Evolutionary conservation across 2,329 filamentous ascomycete genomes (phyloP), one percentile per base, ranked within the genome.

Genomic region (Sarocladium kiliense): DNA sequence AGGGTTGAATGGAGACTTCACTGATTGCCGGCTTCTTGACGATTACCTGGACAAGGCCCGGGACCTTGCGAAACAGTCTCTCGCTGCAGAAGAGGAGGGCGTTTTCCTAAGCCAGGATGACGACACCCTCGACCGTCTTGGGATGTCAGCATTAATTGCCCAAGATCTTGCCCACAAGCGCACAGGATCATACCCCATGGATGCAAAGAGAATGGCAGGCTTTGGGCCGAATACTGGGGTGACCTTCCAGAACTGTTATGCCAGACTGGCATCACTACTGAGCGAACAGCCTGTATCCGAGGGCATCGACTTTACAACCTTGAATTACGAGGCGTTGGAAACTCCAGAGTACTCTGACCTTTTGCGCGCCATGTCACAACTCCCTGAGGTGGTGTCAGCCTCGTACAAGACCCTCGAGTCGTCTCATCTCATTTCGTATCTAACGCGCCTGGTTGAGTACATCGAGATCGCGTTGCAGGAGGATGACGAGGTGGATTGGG

Each of bases 351-450:
- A 65, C n/a, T 53, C 61, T 2, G 64, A 66, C 27, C 47, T 66
- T 0, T 76, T 85, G 21, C 79, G 85, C 7, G 71, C 81, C 53
- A 71, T 89, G 45, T 75, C 84, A 0, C 79, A 84, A 56, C 89
- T 83, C 72, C 85, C 85, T 0, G 86, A 88, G 57, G 78, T 84
- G 1, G 78, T 86, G 37, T 63, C 80, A 58, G 82, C 85, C 57
- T 85, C 85, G 0, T 73, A 80, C 66, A 86, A 81, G 71, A 86
- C 81, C 0, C 77, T 85, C n/a, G 86, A 88, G 62, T 84, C 85
- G 0, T 77, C 82, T 2, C 85, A 82, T 0, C 77, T 87, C n/a
- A 71, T 88, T 26, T 82, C 77, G 1, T 88, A 88, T 63, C 70
- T 88, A 1, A 3, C 30, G 0, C 58, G 64, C 1, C 14, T 66